These are phyloP conservation scores for Penicillium nordicum DNA, from an alignment of 2,329 filamentous ascomycete genomes.

Conservation along the genomic window DNA sequence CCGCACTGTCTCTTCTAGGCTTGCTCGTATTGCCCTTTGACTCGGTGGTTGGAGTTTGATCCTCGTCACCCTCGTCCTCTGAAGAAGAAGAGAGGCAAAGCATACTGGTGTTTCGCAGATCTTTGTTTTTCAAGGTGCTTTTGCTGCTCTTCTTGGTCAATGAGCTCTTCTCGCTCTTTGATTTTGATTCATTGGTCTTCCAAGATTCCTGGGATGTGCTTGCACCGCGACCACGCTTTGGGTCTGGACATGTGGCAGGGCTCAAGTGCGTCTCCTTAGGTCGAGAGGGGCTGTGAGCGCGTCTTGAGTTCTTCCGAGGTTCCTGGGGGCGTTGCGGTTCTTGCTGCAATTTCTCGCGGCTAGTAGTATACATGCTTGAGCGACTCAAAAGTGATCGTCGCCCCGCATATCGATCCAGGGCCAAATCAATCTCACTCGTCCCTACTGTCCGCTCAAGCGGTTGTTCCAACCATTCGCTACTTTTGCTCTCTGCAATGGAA, in stretches of 20 bases:
- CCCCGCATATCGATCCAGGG: constrained; percentile 30
- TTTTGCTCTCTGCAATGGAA: constrained; percentile 20
- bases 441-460: constrained; percentile 31
- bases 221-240: constrained; percentile 14
- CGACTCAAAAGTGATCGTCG: constrained; percentile 24
- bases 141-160: constrained; percentile 40
- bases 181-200: constrained; percentile 12
- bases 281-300: constrained; percentile 25
- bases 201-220: constrained; percentile 20
- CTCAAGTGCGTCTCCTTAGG: constrained; percentile 26
- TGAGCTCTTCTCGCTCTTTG: constrained; percentile 18
- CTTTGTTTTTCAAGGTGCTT: constrained; percentile 36
- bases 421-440: constrained; percentile 35
- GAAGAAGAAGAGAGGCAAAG: constrained; percentile 51
- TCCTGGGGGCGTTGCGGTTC: constrained; percentile 21
- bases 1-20: constrained; percentile 37
- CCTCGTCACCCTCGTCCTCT: constrained; percentile 42
- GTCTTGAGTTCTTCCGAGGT: constrained; percentile 13
- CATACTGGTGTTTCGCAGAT: constrained; percentile 46
- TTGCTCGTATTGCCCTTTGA: constrained; percentile 12
- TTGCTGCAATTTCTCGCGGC: constrained; percentile 21
- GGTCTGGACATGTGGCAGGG: constrained; percentile 19
- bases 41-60: constrained; percentile 18
- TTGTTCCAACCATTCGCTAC: constrained; percentile 23
- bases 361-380: constrained; percentile 24